Conservation (phyloP, 495 filamentous ascomycete genomes). For the Choiromyces venosus region DNA sequence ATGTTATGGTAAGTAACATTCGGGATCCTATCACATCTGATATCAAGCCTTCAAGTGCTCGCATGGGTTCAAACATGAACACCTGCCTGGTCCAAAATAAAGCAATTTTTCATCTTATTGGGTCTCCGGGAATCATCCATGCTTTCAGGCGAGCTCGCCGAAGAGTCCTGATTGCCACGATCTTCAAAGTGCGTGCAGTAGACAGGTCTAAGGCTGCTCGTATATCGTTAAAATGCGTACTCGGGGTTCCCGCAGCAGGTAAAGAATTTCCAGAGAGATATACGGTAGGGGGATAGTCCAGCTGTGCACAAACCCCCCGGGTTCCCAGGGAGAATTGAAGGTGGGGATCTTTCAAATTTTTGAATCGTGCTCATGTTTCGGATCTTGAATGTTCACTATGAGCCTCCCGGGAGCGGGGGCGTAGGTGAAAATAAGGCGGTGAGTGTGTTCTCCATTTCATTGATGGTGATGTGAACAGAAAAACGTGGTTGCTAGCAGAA, state of each 20-base stretch:
- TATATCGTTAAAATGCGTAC: background rate
- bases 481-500: background rate
- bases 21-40: background rate
- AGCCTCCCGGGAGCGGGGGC: background rate
- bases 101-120: background rate
- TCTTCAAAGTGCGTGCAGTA: background rate
- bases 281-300: background rate
- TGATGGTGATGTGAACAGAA: background rate
- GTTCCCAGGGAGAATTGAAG: background rate
- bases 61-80: background rate
- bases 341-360: background rate
- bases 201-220: background rate
- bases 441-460: background rate
- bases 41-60: background rate
- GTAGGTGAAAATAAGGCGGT: background rate
- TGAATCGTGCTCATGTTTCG: background rate
- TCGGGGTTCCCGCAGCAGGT: background rate
- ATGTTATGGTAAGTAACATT: background rate
- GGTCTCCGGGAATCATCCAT: background rate
- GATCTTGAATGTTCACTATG: background rate
- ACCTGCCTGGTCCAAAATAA: background rate
- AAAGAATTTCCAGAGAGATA: background rate
- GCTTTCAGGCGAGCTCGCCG: background rate
- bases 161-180: background rate
- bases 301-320: background rate